These are phyloP conservation scores for Pseudonitzschia pungens DNA, from an alignment of 108 stramenopile species.

Conservation along the genomic window DNA sequence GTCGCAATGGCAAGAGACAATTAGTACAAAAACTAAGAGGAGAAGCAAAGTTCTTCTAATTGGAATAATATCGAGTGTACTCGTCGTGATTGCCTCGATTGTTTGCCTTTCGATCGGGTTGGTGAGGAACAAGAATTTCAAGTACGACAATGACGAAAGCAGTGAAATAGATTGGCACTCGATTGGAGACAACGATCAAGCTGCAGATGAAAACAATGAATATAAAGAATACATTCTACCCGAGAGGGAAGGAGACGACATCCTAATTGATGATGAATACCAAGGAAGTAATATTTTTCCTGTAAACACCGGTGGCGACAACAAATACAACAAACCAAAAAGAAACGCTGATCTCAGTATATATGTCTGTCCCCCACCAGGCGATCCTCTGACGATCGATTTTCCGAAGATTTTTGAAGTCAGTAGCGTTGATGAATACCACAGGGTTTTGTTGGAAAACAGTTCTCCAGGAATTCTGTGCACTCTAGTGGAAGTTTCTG, in stretches of 20 bases:
- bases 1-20: neutral
- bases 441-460: constrained; percentile 3
- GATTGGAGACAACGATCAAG: neutral
- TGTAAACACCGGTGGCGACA: neutral
- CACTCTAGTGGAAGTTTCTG: constrained; percentile 2
- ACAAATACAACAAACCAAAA: neutral
- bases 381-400: neutral
- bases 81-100: neutral
- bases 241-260: neutral
- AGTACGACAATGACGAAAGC: neutral
- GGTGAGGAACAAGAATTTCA: neutral
- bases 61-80: neutral
- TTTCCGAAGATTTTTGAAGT: neutral
- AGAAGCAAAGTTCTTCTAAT: neutral
- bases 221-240: neutral
- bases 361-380: neutral
- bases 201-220: neutral
- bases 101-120: constrained; percentile 2
- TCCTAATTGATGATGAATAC: neutral
- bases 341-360: neutral
- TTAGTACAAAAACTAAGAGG: neutral
- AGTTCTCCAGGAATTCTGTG: neutral
- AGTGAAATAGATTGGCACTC: neutral
- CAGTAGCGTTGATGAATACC: neutral
- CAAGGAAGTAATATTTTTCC: neutral